phyloP scores from a whole-genome alignment of 495 filamentous ascomycete species.

The Immersiella caudata region DNA sequence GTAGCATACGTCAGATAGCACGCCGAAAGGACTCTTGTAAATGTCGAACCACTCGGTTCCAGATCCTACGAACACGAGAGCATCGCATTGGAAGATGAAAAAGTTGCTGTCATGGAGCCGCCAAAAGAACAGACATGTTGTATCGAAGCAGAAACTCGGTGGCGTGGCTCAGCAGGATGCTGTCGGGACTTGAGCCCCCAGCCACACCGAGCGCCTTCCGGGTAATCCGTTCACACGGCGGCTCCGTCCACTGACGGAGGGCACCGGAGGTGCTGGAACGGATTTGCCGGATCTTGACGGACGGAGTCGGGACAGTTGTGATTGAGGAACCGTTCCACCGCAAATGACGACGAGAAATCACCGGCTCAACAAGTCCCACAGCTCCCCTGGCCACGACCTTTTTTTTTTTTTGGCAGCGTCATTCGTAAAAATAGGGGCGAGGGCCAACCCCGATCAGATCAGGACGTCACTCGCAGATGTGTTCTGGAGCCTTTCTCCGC shows the following conservation, averaged over 20 bases:
- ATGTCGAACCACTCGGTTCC: not conserved
- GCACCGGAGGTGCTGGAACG: not conserved
- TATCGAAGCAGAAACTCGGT: too few species aligned
- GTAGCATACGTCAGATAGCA: not conserved
- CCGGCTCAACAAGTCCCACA: not conserved
- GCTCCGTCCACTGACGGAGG: not conserved
- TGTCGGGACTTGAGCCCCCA: not conserved
- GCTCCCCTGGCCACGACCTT: not conserved
- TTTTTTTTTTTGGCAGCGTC: too few species aligned
- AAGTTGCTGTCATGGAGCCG: too few species aligned
- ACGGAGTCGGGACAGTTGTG: not conserved
- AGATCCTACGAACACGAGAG: not conserved
- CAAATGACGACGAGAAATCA: not conserved
- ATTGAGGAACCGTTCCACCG: not conserved
- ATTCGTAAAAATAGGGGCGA: slow-evolving; percentile 5
- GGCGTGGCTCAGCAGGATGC: not conserved
- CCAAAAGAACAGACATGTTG: too few species aligned
- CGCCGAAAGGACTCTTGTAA: not conserved
- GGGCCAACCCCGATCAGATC: slow-evolving; percentile 15
- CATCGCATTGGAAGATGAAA: not conserved
- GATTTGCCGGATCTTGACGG: not conserved
- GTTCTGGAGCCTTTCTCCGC: slow-evolving; percentile 29
- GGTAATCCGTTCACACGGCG: not conserved
- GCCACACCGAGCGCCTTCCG: not conserved
- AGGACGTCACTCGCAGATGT: slow-evolving; percentile 23